These are phyloP conservation scores for Apiospora aurea DNA, from an alignment of 2,329 filamentous ascomycete genomes.

Conservation along the genomic window DNA sequence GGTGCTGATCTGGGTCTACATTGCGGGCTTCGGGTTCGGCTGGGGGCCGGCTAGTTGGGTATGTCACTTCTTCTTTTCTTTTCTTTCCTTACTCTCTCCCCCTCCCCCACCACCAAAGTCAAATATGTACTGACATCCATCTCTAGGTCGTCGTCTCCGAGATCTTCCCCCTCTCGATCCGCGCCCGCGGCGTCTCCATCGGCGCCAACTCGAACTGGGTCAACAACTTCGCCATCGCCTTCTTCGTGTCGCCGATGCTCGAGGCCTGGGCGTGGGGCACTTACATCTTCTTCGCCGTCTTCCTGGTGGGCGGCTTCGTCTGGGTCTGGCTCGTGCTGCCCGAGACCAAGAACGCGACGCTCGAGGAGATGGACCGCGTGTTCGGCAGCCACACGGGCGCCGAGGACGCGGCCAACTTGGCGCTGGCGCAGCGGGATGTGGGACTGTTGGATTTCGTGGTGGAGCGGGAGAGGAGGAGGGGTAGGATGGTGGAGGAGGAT, in stretches of 20 bases:
- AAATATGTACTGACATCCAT: too few species aligned
- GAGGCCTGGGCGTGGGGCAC: constrained; percentile 56
- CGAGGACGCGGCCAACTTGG: constrained; percentile 25
- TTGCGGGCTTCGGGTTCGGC: constrained; percentile 64
- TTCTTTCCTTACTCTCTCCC: too few species aligned
- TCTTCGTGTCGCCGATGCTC: constrained; percentile 66
- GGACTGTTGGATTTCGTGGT: constrained; percentile 39
- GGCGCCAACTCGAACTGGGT: constrained; percentile 67
- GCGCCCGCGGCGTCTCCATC: constrained; percentile 69
- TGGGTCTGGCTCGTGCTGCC: constrained; percentile 46
- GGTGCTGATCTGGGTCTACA: constrained; percentile 63
- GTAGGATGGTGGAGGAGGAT: neutral
- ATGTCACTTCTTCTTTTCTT: too few species aligned
- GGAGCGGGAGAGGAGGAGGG: neutral
- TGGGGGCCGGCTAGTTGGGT: constrained; percentile 61
- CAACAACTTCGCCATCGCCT: constrained; percentile 67
- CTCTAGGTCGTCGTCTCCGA: constrained; percentile 53
- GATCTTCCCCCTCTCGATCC: constrained; percentile 66
- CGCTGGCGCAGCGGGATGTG: constrained; percentile 30
- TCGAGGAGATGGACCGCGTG: constrained; percentile 43
- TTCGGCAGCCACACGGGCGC: constrained; percentile 33
- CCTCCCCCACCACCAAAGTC: too few species aligned
- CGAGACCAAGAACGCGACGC: constrained; percentile 61
- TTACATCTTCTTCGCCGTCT: constrained; percentile 66
- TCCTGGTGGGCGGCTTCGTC: constrained; percentile 61